Evolutionary conservation across 805 yeast genomes (phyloP), one percentile per base, ranked within the genome.

Genomic region (Helenozyma rhizophorensis): DNA sequence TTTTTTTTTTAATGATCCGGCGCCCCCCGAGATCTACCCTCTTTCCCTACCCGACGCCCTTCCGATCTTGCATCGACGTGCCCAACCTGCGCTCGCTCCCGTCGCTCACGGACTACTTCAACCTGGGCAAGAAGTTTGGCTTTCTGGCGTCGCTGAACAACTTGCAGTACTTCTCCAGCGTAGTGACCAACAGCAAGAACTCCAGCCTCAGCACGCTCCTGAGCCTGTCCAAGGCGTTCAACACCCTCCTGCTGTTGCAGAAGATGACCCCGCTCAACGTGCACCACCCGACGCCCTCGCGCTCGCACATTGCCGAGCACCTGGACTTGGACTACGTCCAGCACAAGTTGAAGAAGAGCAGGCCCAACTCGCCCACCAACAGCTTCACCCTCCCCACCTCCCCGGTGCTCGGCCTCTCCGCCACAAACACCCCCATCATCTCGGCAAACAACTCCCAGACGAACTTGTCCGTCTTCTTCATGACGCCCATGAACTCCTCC

Each of bases 181-280:
- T 67, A 23, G 59, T 58, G 0, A 58, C 56, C 10, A 64, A 56
- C 39, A 30, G 70, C 43, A 28, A 37, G 24, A 30, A 14, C 18
- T 19, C 15, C 34, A 11, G 42, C 41, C 9, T 31, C 21, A 26
- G 42, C 33, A 31, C 44, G 25, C 54, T 63, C 26, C 62, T 68
- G 2, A 54, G 50, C 29, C 56, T 58, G n/a, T 25, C 36, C 28
- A 40, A 39, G 44, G 28, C 34, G 4, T 44, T 65, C 27, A 62
- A 51, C 46, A 56, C 72, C 4, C 53, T 68, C 26, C 58, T 68
- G 29, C 70, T 83, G 3, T 53, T 80, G 33, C 83, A 78, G 50
- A 65, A 79, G 49, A 74, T 78, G 80, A 78, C 83, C 0, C 83
- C 53, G 32, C 34, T 51, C 18, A 43, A 35, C 14, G 33, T 40